phyloP scores from a whole-genome alignment of 2,329 filamentous ascomycete species.

The Fusarium miscanthi region DNA sequence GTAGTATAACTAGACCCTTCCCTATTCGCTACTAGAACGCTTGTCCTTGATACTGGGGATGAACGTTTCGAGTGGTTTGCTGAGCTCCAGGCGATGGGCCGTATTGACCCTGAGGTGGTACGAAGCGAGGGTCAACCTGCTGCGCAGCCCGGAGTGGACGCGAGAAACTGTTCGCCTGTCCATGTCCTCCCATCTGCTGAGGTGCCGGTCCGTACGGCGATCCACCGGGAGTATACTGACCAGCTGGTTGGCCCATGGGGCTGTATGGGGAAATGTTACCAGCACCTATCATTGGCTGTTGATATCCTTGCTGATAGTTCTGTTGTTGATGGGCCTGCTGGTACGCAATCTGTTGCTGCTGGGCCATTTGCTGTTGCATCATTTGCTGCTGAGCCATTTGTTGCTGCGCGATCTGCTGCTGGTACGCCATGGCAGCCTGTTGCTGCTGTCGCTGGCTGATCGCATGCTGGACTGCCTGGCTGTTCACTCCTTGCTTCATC shows the following conservation, averaged over 20 bases:
- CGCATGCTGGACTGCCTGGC: slow-evolving; percentile 38
- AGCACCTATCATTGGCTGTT: slow-evolving; percentile 43
- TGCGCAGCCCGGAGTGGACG: slow-evolving; percentile 49
- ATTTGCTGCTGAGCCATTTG: slow-evolving; percentile 45
- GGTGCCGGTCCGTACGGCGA: slow-evolving; percentile 38
- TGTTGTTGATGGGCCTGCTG: slow-evolving; percentile 59
- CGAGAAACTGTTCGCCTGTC: slow-evolving; percentile 47
- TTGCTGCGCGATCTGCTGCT: slow-evolving; percentile 64
- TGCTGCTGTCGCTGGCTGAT: slow-evolving; percentile 38
- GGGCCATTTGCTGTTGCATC: slow-evolving; percentile 41
- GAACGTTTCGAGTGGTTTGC: slow-evolving; percentile 39
- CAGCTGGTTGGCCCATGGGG: slow-evolving; percentile 39
- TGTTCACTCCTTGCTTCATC: slow-evolving; percentile 73
- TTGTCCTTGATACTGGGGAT: slow-evolving; percentile 52
- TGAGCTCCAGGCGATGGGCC: slow-evolving; percentile 28
- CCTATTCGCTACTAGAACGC: slow-evolving; percentile 45
- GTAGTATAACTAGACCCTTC: neutral
- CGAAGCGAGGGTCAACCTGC: slow-evolving; percentile 44
- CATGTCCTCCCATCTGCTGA: slow-evolving; percentile 37
- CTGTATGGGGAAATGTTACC: slow-evolving; percentile 43
- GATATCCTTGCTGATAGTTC: slow-evolving; percentile 40
- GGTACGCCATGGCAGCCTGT: slow-evolving; percentile 27
- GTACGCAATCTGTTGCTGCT: slow-evolving; percentile 49
- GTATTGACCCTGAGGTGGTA: slow-evolving; percentile 49
- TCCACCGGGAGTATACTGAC: slow-evolving; percentile 35